A percentile compares a stretch with the other conserved stretches of the same genome.
phyloP scores from a whole-genome alignment of 768 basidiomycete genomes.

The Boletus rubroflammeus region DNA sequence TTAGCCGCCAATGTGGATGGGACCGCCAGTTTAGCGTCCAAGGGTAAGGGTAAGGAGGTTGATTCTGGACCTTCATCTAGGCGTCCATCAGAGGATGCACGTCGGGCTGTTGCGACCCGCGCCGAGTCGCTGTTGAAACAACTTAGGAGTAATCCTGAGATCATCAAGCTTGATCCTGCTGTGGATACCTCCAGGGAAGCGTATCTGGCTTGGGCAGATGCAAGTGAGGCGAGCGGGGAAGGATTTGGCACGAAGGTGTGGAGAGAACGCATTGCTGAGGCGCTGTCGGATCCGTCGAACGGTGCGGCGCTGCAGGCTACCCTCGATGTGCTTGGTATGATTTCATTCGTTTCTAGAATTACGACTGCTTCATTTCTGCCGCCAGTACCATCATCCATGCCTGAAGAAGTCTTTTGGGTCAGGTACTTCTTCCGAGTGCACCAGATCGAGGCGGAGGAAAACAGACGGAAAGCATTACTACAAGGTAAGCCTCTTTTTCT shows the following conservation, averaged over 20 bases:
- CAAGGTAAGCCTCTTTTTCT: constrained; percentile 45
- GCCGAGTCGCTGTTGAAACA: constrained; percentile 74
- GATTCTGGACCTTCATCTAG: constrained; percentile 26
- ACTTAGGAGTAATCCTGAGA: constrained; percentile 68
- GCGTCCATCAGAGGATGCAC: constrained; percentile 37
- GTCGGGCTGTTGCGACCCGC: constrained; percentile 62
- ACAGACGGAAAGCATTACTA: constrained; percentile 71
- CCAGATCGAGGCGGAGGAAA: constrained; percentile 78
- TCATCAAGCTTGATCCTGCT: constrained; percentile 74
- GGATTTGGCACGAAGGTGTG: constrained; percentile 47
- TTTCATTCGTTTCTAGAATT: constrained; percentile 15
- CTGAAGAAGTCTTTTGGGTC: constrained; percentile 72
- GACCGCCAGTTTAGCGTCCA: constrained; percentile 11
- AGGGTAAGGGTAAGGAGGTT: constrained; percentile 38
- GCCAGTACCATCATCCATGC: constrained; percentile 67
- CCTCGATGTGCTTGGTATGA: constrained; percentile 55
- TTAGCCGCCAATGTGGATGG: constrained; percentile 18
- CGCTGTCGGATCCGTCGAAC: constrained; percentile 49
- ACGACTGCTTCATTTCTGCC: constrained; percentile 3
- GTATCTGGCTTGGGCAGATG: constrained; percentile 61
- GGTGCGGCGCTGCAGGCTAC: constrained; percentile 51
- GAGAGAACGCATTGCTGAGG: constrained; percentile 46
- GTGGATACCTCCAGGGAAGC: constrained; percentile 52
- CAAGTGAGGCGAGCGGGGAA: constrained; percentile 53
- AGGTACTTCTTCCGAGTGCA: constrained; percentile 87